Evolutionary conservation across 2,329 filamentous ascomycete genomes (phyloP), one percentile per base, ranked within the genome.

Genomic region (Monilinia laxa): DNA sequence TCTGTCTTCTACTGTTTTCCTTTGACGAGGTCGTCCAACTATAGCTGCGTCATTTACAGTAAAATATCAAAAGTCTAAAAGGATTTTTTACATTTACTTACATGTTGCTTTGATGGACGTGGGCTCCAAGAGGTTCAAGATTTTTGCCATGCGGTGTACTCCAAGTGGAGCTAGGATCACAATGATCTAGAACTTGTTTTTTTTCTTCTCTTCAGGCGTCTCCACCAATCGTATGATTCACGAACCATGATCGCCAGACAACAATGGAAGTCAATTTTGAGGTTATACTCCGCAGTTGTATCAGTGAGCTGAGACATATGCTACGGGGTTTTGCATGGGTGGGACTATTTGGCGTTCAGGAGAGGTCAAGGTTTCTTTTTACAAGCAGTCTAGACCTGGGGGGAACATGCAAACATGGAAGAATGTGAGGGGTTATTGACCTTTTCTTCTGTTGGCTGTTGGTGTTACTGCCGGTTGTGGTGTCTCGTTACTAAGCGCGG

Each of bases 191-290:
- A 51, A 38, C 45, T 25, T 51, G 28, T 20, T 51, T 42, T 35
- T 51, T 38, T n/a, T n/a, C n/a, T n/a, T 23, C 10, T 23, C 20
- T 5, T 62, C 38, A n/a, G 9, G 18, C 20, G 28, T 62, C 23
- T 38, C 28, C 23, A 52, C 49, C 12, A 7, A 6, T 28, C 11
- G 11, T 51, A 23, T 31, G 20, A 51, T 51, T 31, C n/a, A 25
- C 28, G 58, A 51, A 62, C 31, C 58, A 38, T 62, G 58, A 51
- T 62, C 31, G 14, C 31, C 45, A 51, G 6, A 23, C 3, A 38
- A 23, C n/a, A 38, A 40, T 10, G 53, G 11, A 40, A 2, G 10
- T 38, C 4, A 23, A 9, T 56, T 56, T 56, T 56, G 53, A 56
- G 53, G 53, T 16, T 56, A 56, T 38, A 38, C 53, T 55, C 20